Conservation (phyloP, 1,139 yeast genomes). For the Debaryomyces sp. region DNA sequence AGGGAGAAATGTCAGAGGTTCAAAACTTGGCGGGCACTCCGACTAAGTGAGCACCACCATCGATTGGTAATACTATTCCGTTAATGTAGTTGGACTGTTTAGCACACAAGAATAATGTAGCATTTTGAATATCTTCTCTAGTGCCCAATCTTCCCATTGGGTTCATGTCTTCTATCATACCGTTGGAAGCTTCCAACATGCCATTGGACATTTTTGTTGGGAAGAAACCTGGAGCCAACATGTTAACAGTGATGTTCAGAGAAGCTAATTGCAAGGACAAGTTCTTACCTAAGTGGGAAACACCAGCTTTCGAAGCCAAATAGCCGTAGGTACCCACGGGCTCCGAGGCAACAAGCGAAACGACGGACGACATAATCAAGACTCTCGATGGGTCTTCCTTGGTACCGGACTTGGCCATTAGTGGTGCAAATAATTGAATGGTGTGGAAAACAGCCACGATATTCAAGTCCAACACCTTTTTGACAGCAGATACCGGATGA, state of each 20-base stretch:
- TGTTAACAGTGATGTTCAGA: slow-evolving; percentile 65
- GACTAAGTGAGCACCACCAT: slow-evolving; percentile 61
- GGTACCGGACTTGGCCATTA: slow-evolving; percentile 58
- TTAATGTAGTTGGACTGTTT: slow-evolving; percentile 64
- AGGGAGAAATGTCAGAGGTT: neutral
- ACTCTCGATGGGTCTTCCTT: slow-evolving; percentile 66
- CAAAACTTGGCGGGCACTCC: slow-evolving; percentile 13
- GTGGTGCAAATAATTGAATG: slow-evolving; percentile 62
- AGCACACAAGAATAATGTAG: slow-evolving; percentile 62
- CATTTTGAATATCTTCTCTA: slow-evolving; percentile 61
- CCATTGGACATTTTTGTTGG: slow-evolving; percentile 80
- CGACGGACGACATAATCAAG: slow-evolving; percentile 68
- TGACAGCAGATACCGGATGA: slow-evolving; percentile 66
- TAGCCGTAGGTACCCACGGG: slow-evolving; percentile 65
- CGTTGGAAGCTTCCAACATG: slow-evolving; percentile 57
- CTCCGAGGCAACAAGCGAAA: slow-evolving; percentile 50
- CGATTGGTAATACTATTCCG: slow-evolving; percentile 74
- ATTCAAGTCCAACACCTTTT: slow-evolving; percentile 66
- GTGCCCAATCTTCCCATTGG: slow-evolving; percentile 70
- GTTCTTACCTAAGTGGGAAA: slow-evolving; percentile 66
- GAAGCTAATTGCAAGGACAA: slow-evolving; percentile 69
- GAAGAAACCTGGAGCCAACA: slow-evolving; percentile 79
- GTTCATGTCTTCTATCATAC: slow-evolving; percentile 48
- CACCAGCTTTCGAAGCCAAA: slow-evolving; percentile 77
- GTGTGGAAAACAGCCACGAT: slow-evolving; percentile 72